These are phyloP conservation scores for Lasiodiplodia gonubiensis DNA, from an alignment of 2,329 filamentous ascomycete genomes.

Conservation along the genomic window DNA sequence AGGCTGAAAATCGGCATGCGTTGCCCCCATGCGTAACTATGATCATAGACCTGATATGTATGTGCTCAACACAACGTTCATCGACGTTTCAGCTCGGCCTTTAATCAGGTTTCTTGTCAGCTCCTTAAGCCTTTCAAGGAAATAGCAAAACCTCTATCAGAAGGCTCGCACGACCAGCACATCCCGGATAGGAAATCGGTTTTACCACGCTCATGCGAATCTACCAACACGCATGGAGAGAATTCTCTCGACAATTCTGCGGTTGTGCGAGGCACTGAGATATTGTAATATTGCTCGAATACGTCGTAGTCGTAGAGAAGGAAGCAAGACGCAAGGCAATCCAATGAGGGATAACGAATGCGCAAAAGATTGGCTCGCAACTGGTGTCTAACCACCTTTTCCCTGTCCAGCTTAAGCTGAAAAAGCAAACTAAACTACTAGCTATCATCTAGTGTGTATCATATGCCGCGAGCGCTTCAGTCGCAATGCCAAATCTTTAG, in stretches of 20 bases:
- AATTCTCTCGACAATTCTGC: background rate
- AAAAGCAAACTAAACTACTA: background rate
- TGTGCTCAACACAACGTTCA: background rate
- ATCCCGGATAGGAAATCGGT: no score
- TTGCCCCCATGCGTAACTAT: background rate
- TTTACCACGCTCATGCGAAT: background rate
- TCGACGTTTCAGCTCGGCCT: background rate
- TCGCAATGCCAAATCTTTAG: background rate
- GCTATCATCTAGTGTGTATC: background rate
- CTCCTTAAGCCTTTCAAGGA: no score
- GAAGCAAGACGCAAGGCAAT: background rate
- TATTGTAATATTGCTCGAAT: background rate
- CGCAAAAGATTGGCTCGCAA: background rate
- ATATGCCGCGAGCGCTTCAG: background rate
- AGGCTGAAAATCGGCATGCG: background rate
- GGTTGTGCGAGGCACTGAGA: background rate
- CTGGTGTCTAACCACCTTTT: background rate
- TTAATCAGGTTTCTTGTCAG: no score
- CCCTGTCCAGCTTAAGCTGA: background rate
- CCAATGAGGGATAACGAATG: background rate
- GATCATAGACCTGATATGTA: background rate
- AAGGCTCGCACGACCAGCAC: no score
- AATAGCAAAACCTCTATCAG: no score
- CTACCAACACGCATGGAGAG: background rate
- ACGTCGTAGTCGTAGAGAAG: background rate